phyloP scores from a whole-genome alignment of 305 asterid genomes.

The Coffea humblotiana region DNA sequence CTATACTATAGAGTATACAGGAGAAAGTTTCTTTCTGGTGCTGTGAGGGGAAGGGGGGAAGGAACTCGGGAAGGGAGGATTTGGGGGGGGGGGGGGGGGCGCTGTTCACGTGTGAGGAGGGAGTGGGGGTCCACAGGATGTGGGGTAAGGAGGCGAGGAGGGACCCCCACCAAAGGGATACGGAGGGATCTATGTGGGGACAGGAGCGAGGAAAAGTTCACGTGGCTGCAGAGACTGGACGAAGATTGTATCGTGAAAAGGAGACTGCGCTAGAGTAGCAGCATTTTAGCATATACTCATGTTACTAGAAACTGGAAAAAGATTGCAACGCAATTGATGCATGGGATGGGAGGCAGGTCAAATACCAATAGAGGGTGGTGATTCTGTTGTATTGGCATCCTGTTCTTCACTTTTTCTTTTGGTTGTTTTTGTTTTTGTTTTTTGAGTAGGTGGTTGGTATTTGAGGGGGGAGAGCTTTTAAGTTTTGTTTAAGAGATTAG shows the following conservation, averaged over 20 bases:
- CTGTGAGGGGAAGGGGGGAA: background rate
- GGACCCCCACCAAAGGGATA: constrained; percentile 44
- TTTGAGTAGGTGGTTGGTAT: background rate
- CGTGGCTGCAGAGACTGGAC: constrained; percentile 47
- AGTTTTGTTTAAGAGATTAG: background rate
- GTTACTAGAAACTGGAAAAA: too few relatives aligned
- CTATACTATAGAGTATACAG: too few relatives aligned
- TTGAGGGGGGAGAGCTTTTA: background rate
- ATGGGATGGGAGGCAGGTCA: background rate
- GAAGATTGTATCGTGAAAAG: background rate
- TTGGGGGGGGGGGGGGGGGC: constrained; percentile 7
- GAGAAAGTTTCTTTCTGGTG: too few relatives aligned
- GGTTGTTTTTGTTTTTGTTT: background rate
- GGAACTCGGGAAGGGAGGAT: background rate
- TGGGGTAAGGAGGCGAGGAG: constrained; percentile 8
- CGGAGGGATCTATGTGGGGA: constrained; percentile 71
- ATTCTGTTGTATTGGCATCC: background rate
- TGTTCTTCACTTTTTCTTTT: background rate
- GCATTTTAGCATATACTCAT: too few relatives aligned
- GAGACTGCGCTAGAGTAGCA: background rate
- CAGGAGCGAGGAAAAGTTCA: constrained; percentile 40
- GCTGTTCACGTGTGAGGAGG: constrained; percentile 46
- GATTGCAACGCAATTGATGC: background rate
- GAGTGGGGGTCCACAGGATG: constrained; percentile 12
- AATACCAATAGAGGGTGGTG: background rate